Base-by-base conservation (phyloP, 2,329 filamentous ascomycete species). In the Cladophialophora exuberans region DNA sequence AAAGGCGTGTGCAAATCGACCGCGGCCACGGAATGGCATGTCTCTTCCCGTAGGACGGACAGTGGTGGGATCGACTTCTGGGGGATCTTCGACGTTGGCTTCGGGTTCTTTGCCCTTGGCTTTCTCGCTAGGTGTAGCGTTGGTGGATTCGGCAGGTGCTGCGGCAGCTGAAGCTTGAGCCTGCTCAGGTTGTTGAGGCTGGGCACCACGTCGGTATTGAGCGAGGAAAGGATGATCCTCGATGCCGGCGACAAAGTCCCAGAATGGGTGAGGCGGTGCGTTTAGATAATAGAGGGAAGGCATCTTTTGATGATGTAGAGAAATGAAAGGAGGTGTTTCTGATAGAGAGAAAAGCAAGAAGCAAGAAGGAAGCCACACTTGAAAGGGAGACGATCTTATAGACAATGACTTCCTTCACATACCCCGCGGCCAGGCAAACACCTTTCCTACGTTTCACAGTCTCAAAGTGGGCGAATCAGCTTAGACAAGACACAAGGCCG, bases 181-280 rank as follows among this genome's bases (percentile, higher is more conserved):
- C 56, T 78, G 73, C 46, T 69, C 60, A 43, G 69, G 33, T 36
- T 53, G 22, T 47, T 43, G 17, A 45, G 56, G 43, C 44, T 73
- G 54, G 63, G 63, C 61, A 68, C 57, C 66, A 31, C 57, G 66
- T 45, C 64, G 67, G 47, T 70, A 67, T 58, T 68, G 69, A 48
- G 66, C 66, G 58, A 76, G 77, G 67, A 76, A 74, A 22, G 78
- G 75, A 63, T 79, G 73, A 20, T 72, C 66, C 61, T 83, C 79
- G 10, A 83, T 70, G 57, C 69, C 72, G 48, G 77, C 73, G 49
- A 83, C 62, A 56, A 79, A 80, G 66, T 83, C 79, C 80, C 81
- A 83, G 66, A 83, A 81, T 47, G 79, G 77, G 63, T 76, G 63
- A 30, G 58, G 61, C 25, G 60, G 61, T 17, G 62, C 53, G 52